phyloP scores from a whole-genome alignment of 2,329 filamentous ascomycete genomes.

The Sarocladium brachiariae region DNA sequence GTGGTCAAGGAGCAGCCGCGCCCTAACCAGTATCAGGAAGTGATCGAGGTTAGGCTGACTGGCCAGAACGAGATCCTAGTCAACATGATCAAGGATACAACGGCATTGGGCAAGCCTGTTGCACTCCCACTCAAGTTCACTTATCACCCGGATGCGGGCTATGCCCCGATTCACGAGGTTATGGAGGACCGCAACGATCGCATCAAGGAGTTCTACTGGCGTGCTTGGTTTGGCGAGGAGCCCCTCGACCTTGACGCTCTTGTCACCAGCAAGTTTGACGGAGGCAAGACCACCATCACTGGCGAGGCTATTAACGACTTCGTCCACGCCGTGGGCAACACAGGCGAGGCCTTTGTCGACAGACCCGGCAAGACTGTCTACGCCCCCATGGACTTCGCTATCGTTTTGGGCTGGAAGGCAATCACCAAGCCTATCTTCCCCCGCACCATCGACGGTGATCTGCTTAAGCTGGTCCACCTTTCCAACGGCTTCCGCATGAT shows the following conservation, averaged over 20 bases:
- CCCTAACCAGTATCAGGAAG: slow-evolving; percentile 80
- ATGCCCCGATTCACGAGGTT: slow-evolving; percentile 94
- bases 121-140: slow-evolving; percentile 80
- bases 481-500: slow-evolving; percentile 99
- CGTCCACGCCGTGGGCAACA: slow-evolving; percentile 97
- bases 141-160: slow-evolving; percentile 92
- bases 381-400: slow-evolving; percentile 97
- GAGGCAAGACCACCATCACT: slow-evolving; percentile 80
- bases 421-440: slow-evolving; percentile 99
- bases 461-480: slow-evolving; percentile 91
- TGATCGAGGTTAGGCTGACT: slow-evolving; percentile 74
- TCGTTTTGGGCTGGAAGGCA: slow-evolving; percentile 97
- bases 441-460: slow-evolving; percentile 87
- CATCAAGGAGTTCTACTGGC: slow-evolving; percentile 99
- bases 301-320: slow-evolving; percentile 95
- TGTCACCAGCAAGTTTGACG: slow-evolving; percentile 83
- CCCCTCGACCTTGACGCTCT: slow-evolving; percentile 74
- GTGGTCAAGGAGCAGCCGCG: slow-evolving; percentile 80
- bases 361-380: slow-evolving; percentile 88
- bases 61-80: slow-evolving; percentile 75
- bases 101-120: slow-evolving; percentile 74
- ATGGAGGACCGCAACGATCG: slow-evolving; percentile 95
- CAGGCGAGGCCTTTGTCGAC: slow-evolving; percentile 93
- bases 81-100: slow-evolving; percentile 89
- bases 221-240: slow-evolving; percentile 91